These are phyloP conservation scores for Plenodomus biglobosus DNA, from an alignment of 2,329 filamentous ascomycete species.

Conservation along the genomic window DNA sequence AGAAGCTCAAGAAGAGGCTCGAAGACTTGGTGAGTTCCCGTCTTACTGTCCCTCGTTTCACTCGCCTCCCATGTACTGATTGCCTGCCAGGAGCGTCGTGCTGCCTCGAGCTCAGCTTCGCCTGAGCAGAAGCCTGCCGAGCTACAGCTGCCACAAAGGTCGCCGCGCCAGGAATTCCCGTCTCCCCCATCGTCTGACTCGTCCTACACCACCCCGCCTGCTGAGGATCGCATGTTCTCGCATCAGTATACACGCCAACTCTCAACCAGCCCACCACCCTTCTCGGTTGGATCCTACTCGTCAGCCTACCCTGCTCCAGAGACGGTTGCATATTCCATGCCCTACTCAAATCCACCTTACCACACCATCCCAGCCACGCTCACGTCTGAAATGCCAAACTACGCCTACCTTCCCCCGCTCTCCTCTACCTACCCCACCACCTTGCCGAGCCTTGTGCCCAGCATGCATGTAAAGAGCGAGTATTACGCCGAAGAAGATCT, in stretches of 20 bases:
- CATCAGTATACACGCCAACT: conserved; percentile 68
- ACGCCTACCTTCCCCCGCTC: conserved; percentile 59
- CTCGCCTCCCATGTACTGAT: conserved; percentile 22
- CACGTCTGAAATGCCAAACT: conserved; percentile 48
- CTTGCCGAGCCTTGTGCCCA: conserved; percentile 61
- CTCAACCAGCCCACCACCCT: conserved; percentile 71
- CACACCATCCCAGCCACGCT: conserved; percentile 43
- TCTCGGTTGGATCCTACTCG: conserved; percentile 57
- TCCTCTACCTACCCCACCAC: conserved; percentile 55
- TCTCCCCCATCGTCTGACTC: conserved; percentile 43
- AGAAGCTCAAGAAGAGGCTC: conserved; percentile 88
- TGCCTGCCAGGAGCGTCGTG: conserved; percentile 63
- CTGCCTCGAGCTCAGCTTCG: conserved; percentile 63
- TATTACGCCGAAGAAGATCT: conserved; percentile 61
- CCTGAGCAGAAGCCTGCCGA: conserved; percentile 61
- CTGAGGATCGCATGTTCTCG: conserved; percentile 68
- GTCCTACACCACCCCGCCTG: conserved; percentile 54
- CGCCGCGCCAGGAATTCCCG: conserved; percentile 42
- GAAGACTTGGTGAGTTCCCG: conserved; percentile 63
- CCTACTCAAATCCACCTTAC: conserved; percentile 53
- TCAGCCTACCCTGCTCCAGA: conserved; percentile 68
- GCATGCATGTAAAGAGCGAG: conserved; percentile 72
- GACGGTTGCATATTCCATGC: conserved; percentile 60
- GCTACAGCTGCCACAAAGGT: conserved; percentile 47
- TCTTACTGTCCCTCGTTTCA: conserved; percentile 8